phyloP scores from a whole-genome alignment of 768 basidiomycete genomes.

The Pulveroboletus sp. region DNA sequence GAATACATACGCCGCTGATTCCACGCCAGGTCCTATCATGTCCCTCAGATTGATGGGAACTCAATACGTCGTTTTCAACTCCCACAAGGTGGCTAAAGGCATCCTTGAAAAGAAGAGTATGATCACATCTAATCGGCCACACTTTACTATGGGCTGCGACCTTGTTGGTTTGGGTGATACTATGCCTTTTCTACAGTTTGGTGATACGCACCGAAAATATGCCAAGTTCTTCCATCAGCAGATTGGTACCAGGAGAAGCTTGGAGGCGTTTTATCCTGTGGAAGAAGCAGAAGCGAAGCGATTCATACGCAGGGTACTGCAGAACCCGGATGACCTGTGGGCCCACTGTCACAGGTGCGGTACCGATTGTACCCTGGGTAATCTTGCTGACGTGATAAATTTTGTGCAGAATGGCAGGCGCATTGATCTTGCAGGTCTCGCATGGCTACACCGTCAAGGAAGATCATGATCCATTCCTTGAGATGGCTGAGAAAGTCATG shows the following conservation, averaged over 20 bases:
- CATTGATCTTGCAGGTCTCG: conserved; percentile 32
- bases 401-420: conserved; percentile 29
- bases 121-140: conserved; percentile 4
- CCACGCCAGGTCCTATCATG: conserved; percentile 16
- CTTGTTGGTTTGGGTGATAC: conserved; percentile 9
- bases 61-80: conserved; percentile 46
- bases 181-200: conserved; percentile 8
- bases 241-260: conserved; percentile 6
- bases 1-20: background rate
- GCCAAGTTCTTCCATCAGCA: conserved; percentile 7
- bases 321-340: background rate
- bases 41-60: conserved; percentile 34
- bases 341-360: conserved; percentile 8
- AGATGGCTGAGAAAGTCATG: conserved; percentile 23
- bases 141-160: conserved; percentile 18
- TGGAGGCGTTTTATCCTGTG: background rate
- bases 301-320: conserved; percentile 3
- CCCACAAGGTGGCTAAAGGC: conserved; percentile 28
- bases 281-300: conserved; percentile 4
- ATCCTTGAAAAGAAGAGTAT: conserved; percentile 12
- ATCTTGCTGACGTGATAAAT: background rate
- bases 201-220: conserved; percentile 2
- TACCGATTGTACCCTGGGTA: background rate
- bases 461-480: conserved; percentile 30
- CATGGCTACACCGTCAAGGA: conserved; percentile 34